These are phyloP conservation scores for Trichophaea hybrida DNA, from an alignment of 2,329 filamentous ascomycete genomes.

Conservation along the genomic window DNA sequence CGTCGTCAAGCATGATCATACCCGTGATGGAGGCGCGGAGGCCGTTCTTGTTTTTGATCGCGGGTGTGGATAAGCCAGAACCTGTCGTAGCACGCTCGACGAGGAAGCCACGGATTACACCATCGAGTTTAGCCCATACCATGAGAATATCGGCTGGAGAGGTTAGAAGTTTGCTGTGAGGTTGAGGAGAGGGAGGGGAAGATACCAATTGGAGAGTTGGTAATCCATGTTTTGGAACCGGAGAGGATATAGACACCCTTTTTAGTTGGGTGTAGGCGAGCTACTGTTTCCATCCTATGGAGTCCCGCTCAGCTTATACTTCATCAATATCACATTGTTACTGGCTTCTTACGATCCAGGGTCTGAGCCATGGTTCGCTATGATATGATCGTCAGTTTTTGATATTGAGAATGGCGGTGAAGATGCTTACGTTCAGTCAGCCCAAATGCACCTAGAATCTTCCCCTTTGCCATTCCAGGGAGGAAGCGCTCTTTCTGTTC, in stretches of 20 bases:
- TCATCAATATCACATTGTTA: neutral
- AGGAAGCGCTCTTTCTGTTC: constrained; percentile 79
- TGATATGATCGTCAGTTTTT: neutral
- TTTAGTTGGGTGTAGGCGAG: constrained; percentile 71
- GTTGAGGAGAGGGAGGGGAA: neutral
- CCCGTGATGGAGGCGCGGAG: constrained; percentile 86
- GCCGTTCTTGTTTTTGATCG: constrained; percentile 90
- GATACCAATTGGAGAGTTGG: constrained; percentile 62
- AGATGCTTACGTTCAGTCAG: constrained; percentile 52
- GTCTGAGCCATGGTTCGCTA: constrained; percentile 73
- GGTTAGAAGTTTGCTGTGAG: neutral
- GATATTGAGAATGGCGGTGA: neutral
- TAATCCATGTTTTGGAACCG: constrained; percentile 89
- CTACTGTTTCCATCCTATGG: constrained; percentile 59
- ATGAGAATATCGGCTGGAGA: constrained; percentile 54
- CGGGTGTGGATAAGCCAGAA: constrained; percentile 78
- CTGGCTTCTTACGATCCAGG: constrained; percentile 46
- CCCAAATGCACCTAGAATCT: constrained; percentile 72
- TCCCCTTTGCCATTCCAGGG: constrained; percentile 66
- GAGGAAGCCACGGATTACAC: constrained; percentile 87
- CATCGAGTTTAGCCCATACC: constrained; percentile 86
- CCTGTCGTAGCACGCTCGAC: constrained; percentile 76
- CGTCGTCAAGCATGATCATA: constrained; percentile 91
- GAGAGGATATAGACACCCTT: constrained; percentile 66
- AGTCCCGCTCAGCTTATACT: neutral